A percentile compares a stretch with the other conserved stretches of the same genome.
Evolutionary conservation across 805 yeast genomes (phyloP).

Genomic region (Saturnispora silvae): DNA sequence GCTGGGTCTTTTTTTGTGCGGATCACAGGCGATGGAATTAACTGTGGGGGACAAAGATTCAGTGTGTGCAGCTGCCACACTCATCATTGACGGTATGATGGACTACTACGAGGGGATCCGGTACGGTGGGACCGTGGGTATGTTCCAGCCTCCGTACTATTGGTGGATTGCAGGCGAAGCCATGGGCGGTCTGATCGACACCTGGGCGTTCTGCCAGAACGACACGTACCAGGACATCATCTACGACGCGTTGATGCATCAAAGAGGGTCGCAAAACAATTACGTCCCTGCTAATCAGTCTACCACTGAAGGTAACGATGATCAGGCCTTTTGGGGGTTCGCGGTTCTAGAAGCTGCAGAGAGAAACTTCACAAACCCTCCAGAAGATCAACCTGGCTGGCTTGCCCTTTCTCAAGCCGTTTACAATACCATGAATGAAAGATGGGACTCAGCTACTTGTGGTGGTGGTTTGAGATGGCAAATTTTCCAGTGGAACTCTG

Average conservation of each 20-base stretch:
- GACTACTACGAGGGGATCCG: constrained; percentile 68
- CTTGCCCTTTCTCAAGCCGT: constrained; percentile 72
- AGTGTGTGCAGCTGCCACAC: constrained; percentile 39
- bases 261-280: constrained; percentile 52
- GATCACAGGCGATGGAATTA: constrained; percentile 12
- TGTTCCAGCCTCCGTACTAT: constrained; percentile 66
- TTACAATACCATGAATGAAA: constrained; percentile 67
- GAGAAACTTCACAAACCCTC: constrained; percentile 70
- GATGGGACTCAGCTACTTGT: constrained; percentile 63
- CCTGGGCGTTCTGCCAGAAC: constrained; percentile 60
- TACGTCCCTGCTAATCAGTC: constrained; percentile 77
- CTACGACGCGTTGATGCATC: constrained; percentile 52
- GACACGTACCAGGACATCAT: constrained; percentile 48
- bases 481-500: constrained; percentile 79
- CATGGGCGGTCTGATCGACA: constrained; percentile 59
- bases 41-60: constrained; percentile 19
- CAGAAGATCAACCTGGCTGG: constrained; percentile 39
- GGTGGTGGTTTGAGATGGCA: constrained; percentile 89
- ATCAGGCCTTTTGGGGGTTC: constrained; percentile 89
- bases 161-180: constrained; percentile 94
- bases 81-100: constrained; percentile 60
- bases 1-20: no score
- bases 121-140: constrained; percentile 61
- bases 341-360: constrained; percentile 81
- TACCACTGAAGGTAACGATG: constrained; percentile 84